Base-by-base conservation (phyloP, 2,329 filamentous ascomycete species). In the Fusarium sp. region DNA sequence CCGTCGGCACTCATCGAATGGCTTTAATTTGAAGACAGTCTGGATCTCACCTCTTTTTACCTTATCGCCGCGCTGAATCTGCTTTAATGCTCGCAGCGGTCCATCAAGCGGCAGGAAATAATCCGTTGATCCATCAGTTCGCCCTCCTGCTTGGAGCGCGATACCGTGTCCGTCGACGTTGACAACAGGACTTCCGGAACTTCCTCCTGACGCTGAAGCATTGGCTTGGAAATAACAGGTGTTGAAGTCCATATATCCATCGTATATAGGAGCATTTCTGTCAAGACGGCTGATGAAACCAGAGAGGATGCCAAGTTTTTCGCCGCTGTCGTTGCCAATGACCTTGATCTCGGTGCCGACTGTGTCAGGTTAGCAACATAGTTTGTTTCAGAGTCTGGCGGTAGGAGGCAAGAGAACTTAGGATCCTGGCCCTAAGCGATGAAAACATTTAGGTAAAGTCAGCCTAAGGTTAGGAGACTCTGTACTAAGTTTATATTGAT, bases 241-340 rank as follows among this genome's bases (percentile, higher is more conserved):
- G 81, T 92, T 99, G 88, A 99, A 99, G 80, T 99, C 96, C 82
- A 95, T 96, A 82, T 99, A 99, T 28, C 96, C 96, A 68, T 98
- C 95, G 57, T 99, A 98, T 78, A 98, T 95, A 22, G 96, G 96
- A 2, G 96, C 96, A 82, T 99, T 99, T 74, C 96, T 90, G 78
- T 99, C 96, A 67, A 98, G 86, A 76, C 96, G 91, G 83, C 95
- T 97, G 81, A 99, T 99, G 67, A 99, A 95, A 76, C 96, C 96
- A 5, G 96, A 98, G 90, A 72, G 14, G 7, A 72, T 72, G 4
- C 70, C 70, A 2, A 72, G 33, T 16, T 72, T 72, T 41, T 72
- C 70, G 11, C 70, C 70, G 20, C 70, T 72, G 5, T 72, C 70
- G 2, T 72, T 72, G 1, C 70, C 70, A 2, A 72, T 72, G 16